A percentile compares a stretch with the other conserved stretches of the same genome.
phyloP scores from a whole-genome alignment of 148 eudicot genomes.

The Gaultheria prostrata region DNA sequence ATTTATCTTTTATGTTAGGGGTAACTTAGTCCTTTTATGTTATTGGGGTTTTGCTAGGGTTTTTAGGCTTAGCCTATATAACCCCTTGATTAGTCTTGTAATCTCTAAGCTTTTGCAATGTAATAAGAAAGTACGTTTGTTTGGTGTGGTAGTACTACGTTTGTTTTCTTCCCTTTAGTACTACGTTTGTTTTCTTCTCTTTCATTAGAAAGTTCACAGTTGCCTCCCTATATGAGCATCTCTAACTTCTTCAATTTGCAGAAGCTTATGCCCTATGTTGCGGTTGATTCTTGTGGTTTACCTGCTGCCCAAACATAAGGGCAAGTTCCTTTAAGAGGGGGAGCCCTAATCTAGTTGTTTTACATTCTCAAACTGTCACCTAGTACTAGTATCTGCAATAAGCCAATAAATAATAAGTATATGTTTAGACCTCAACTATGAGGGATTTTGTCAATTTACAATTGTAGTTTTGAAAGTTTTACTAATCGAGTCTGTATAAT shows the following conservation, averaged over 20 bases:
- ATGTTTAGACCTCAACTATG: neutral
- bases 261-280: neutral
- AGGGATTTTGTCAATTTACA: neutral
- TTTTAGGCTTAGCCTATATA: too few species aligned
- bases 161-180: too few species aligned
- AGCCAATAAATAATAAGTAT: neutral
- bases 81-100: too few species aligned
- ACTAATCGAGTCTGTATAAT: neutral
- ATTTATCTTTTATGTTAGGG: too few species aligned
- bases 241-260: neutral
- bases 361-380: neutral
- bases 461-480: neutral
- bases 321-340: slow-evolving; percentile 1
- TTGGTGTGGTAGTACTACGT: too few species aligned
- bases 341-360: neutral
- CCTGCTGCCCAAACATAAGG: neutral
- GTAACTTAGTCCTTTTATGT: too few species aligned
- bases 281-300: neutral
- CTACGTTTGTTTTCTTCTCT: too few species aligned
- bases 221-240: neutral
- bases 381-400: neutral
- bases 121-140: too few species aligned
- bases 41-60: too few species aligned
- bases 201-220: too few species aligned
- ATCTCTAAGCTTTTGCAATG: too few species aligned